Conservation (phyloP, 2,329 filamentous ascomycete species). For the Sordariomycetes sp. region DNA sequence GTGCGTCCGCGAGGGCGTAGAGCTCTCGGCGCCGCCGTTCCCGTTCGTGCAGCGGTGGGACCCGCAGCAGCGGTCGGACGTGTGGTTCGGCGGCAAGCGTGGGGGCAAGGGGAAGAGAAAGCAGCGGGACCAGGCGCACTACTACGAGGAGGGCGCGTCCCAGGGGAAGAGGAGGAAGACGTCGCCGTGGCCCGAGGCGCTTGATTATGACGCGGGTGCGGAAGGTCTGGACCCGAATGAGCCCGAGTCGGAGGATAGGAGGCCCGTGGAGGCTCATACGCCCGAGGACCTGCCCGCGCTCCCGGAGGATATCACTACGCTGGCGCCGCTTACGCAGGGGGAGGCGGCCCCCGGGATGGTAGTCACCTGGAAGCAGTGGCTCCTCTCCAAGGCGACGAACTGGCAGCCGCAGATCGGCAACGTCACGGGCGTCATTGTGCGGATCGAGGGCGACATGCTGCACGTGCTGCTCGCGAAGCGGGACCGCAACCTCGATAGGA, state of each 20-base stretch:
- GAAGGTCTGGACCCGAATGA: slow-evolving; percentile 19
- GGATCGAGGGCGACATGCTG: slow-evolving; percentile 35
- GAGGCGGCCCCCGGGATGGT: slow-evolving; percentile 45
- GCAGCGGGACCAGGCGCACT: slow-evolving; percentile 24
- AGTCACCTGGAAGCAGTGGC: slow-evolving; percentile 54
- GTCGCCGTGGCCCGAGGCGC: slow-evolving; percentile 1
- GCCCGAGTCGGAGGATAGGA: slow-evolving; percentile 12
- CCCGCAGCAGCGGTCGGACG: slow-evolving; percentile 43
- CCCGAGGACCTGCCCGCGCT: slow-evolving; percentile 47
- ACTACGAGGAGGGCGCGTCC: slow-evolving; percentile 20
- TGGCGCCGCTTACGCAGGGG: slow-evolving; percentile 34
- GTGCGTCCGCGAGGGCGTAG: slow-evolving; percentile 57
- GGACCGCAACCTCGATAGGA: slow-evolving; percentile 44
- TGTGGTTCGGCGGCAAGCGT: slow-evolving; percentile 20
- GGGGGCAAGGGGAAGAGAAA: slow-evolving; percentile 34
- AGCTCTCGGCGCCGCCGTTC: slow-evolving; percentile 68
- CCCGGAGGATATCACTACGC: slow-evolving; percentile 38
- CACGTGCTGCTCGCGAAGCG: slow-evolving; percentile 54
- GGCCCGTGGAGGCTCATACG: background rate
- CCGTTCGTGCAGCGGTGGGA: slow-evolving; percentile 89
- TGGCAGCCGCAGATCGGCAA: slow-evolving; percentile 53
- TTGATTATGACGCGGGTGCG: slow-evolving; percentile 19
- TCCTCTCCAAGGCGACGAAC: slow-evolving; percentile 45
- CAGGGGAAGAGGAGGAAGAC: slow-evolving; percentile 7
- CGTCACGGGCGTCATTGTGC: slow-evolving; percentile 55